A percentile compares a stretch with the other conserved stretches of the same genome.
Evolutionary conservation across 202 grass and related monocot species (phyloP).

Genomic region (Musa balbisiana): DNA sequence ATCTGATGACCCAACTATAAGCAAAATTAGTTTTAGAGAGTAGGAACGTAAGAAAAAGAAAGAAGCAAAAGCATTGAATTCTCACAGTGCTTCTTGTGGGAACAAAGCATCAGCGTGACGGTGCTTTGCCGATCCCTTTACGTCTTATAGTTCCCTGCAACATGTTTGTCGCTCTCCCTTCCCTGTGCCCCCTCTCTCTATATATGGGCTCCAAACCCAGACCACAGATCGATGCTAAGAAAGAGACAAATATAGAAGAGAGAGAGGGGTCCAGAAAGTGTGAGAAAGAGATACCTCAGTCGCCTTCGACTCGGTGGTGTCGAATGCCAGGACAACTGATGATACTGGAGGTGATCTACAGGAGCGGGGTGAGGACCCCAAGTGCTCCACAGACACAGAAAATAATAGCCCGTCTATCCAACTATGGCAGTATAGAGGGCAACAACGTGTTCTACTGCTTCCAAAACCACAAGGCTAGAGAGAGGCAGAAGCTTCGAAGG

Average conservation of each 20-base stretch:
- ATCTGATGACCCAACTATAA: no score
- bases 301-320: slow-evolving; percentile 6
- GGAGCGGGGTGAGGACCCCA: slow-evolving; percentile 4
- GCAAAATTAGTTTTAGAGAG: no score
- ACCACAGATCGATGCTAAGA: no score
- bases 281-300: background rate
- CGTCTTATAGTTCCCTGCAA: no score
- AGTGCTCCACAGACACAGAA: slow-evolving; percentile 6
- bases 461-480: slow-evolving; percentile 13
- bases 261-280: background rate
- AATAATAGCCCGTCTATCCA: background rate
- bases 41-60: no score
- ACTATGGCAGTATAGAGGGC: slow-evolving; percentile 1
- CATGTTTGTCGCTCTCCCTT: no score
- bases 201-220: no score
- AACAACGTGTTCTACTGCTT: slow-evolving; percentile 18
- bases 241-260: background rate
- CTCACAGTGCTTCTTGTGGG: no score
- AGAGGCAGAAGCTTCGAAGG: slow-evolving; percentile 11
- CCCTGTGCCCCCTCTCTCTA: no score
- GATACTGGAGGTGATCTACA: slow-evolving; percentile 4
- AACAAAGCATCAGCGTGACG: no score
- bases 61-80: no score
- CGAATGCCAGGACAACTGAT: slow-evolving; percentile 9
- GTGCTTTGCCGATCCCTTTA: no score